Conservation (phyloP, 495 filamentous ascomycete genomes). For the Aspergillus heteromorphus region DNA sequence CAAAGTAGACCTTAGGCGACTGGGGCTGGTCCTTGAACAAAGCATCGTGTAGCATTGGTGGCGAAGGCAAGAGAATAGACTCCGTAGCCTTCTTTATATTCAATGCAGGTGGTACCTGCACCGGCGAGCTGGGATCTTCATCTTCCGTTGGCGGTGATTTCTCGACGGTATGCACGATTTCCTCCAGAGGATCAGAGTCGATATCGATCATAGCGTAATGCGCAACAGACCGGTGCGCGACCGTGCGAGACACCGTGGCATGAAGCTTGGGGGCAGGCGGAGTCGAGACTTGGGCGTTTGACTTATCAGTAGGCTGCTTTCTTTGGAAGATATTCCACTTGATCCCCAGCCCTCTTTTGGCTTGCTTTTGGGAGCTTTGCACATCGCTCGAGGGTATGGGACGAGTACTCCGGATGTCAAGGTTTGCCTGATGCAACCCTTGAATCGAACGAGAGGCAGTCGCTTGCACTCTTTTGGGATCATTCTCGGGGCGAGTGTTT, state of each 20-base stretch:
- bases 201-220: conserved; percentile 82
- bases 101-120: conserved; percentile 27
- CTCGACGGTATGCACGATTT: conserved; percentile 59
- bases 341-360: conserved; percentile 34
- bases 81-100: conserved; percentile 37
- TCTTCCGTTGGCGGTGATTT: conserved; percentile 41
- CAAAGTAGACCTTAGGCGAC: conserved; percentile 41
- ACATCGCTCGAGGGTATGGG: not conserved
- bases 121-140: conserved; percentile 19
- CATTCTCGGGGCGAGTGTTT: not conserved
- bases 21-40: conserved; percentile 33
- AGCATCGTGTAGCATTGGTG: conserved; percentile 43
- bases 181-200: conserved; percentile 63
- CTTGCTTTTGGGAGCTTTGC: conserved; percentile 12
- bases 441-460: not conserved
- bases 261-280: conserved; percentile 27
- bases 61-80: conserved; percentile 52
- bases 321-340: conserved; percentile 85
- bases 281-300: not conserved
- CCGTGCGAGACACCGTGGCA: conserved; percentile 34
- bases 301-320: conserved; percentile 24
- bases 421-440: not conserved
- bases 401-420: not conserved
- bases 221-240: conserved; percentile 46
- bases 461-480: not conserved